Conservation (phyloP, 2,329 filamentous ascomycete genomes). For the Aspergillus amoenus region DNA sequence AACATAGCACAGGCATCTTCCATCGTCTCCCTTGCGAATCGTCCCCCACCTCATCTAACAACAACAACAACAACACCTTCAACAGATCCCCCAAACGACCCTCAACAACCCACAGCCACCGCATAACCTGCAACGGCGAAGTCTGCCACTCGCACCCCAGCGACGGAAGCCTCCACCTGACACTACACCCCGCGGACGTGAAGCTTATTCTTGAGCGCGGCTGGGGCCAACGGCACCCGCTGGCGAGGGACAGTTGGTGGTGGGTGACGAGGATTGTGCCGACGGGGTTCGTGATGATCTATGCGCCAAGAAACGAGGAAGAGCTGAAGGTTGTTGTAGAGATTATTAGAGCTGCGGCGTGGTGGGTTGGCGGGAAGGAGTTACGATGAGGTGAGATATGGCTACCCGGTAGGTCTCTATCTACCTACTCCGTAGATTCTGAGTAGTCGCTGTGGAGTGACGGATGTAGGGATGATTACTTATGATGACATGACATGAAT, state of each 20-base stretch:
- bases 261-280: conserved; percentile 70
- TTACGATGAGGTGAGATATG: neutral
- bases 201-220: conserved; percentile 69
- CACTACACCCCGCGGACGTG: conserved; percentile 75
- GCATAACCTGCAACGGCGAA: conserved; percentile 61
- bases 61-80: neutral
- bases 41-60: neutral
- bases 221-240: conserved; percentile 71
- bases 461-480: neutral
- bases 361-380: conserved; percentile 49
- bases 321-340: conserved; percentile 67
- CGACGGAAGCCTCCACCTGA: conserved; percentile 76
- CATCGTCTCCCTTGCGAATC: conserved; percentile 33
- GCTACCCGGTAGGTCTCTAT: neutral
- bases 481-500: neutral
- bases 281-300: conserved; percentile 75
- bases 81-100: neutral
- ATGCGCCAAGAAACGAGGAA: conserved; percentile 69
- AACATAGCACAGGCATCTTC: conserved; percentile 76
- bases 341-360: conserved; percentile 73
- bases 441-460: neutral
- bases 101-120: conserved; percentile 9
- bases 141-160: conserved; percentile 76
- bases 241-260: conserved; percentile 55
- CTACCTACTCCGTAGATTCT: too few species aligned